phyloP scores from a whole-genome alignment of 1,139 yeast species.

The Yamadazyma songkhlaensis region DNA sequence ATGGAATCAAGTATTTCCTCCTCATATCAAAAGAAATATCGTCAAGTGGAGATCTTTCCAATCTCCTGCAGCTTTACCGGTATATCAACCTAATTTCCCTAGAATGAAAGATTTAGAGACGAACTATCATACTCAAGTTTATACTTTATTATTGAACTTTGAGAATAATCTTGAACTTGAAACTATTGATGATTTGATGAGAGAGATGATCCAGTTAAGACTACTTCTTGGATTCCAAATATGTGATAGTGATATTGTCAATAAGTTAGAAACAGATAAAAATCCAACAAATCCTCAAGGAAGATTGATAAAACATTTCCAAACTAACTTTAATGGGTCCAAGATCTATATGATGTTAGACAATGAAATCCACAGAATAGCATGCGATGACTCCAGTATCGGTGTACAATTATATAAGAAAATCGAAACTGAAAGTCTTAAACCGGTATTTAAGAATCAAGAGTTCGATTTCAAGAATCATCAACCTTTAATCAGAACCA shows the following conservation, averaged over 20 bases:
- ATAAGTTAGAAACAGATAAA: constrained; percentile 60
- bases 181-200: constrained; percentile 62
- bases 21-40: constrained; percentile 56
- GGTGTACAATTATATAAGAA: constrained; percentile 71
- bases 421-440: constrained; percentile 13
- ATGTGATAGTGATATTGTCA: constrained; percentile 68
- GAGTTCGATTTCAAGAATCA: constrained; percentile 28
- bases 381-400: constrained; percentile 67
- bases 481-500: constrained; percentile 65
- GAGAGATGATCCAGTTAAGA: constrained; percentile 85
- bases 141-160: constrained; percentile 58
- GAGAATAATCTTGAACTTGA: constrained; percentile 51
- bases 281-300: constrained; percentile 53
- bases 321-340: constrained; percentile 47
- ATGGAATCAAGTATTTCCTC: constrained; percentile 89
- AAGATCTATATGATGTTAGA: constrained; percentile 73
- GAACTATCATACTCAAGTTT: constrained; percentile 61
- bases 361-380: constrained; percentile 80
- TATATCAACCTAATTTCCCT: constrained; percentile 77
- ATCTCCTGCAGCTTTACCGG: constrained; percentile 90
- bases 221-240: constrained; percentile 88
- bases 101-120: constrained; percentile 58
- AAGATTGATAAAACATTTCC: constrained; percentile 40
- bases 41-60: constrained; percentile 92
- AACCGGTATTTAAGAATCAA: constrained; percentile 18